These are phyloP conservation scores for Hyphodiscus hymeniophilus DNA, from an alignment of 495 filamentous ascomycete genomes.

Conservation along the genomic window DNA sequence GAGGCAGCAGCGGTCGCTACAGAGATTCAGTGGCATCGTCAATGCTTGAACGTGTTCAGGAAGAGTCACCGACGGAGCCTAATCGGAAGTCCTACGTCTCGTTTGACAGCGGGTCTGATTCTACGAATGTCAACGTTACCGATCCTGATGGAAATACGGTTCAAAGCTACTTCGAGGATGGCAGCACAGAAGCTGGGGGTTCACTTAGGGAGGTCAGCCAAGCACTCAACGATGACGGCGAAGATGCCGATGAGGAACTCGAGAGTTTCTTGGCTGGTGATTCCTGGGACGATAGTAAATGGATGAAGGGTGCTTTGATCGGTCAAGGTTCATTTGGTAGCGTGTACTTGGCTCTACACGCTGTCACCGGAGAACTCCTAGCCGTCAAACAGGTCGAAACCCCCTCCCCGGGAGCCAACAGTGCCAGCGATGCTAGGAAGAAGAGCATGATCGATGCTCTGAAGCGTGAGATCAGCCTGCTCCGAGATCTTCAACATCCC, in stretches of 20 bases:
- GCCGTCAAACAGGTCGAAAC: constrained; percentile 98
- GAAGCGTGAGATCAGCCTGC: constrained; percentile 89
- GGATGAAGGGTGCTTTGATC: constrained; percentile 98
- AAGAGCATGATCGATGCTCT: constrained; percentile 96
- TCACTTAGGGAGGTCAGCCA: constrained; percentile 47
- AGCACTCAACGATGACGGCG: constrained; percentile 76
- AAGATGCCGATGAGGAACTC: constrained; percentile 73
- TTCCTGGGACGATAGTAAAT: constrained; percentile 89
- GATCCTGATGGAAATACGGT: constrained; percentile 65
- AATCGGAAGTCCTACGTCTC: constrained; percentile 96
- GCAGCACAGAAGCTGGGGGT: constrained; percentile 52
- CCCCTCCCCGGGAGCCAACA: constrained; percentile 69
- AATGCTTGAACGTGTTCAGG: constrained; percentile 73
- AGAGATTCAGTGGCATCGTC: constrained; percentile 83
- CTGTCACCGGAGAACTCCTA: constrained; percentile 94
- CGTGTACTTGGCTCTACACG: constrained; percentile 93
- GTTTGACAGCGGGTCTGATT: constrained; percentile 76
- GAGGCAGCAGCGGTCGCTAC: constrained; percentile 44
- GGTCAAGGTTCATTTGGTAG: constrained; percentile 96
- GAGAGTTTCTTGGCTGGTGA: constrained; percentile 81
- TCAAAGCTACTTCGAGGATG: constrained; percentile 75
- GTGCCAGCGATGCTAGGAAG: constrained; percentile 78
- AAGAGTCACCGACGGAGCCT: constrained; percentile 83
- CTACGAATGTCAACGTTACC: constrained; percentile 50
- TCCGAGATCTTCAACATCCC: constrained; percentile 88